A percentile compares a stretch with the other conserved stretches of the same genome.
These are phyloP conservation scores for Globisporangium radiosum DNA, from an alignment of 352 stramenopile species.

Conservation along the genomic window DNA sequence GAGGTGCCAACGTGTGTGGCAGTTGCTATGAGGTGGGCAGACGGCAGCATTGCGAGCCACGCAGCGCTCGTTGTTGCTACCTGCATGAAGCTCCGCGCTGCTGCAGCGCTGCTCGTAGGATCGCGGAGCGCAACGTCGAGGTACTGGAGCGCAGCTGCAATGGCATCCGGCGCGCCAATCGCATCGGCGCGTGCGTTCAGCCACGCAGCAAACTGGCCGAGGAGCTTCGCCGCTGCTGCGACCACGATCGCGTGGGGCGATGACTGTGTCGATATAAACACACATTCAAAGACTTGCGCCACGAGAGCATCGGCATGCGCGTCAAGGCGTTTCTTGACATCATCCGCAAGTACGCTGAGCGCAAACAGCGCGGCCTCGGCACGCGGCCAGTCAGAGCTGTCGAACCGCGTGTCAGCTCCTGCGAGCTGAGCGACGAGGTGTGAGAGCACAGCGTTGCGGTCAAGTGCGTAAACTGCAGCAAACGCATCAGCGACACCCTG, in stretches of 20 bases:
- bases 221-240: slow-evolving; percentile 33
- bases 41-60: slow-evolving; percentile 40
- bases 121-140: slow-evolving; percentile 39
- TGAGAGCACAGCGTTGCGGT: slow-evolving; percentile 41
- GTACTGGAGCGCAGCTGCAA: slow-evolving; percentile 46
- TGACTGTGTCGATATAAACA: slow-evolving; percentile 18
- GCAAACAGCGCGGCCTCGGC: slow-evolving; percentile 56
- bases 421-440: slow-evolving; percentile 31
- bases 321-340: slow-evolving; percentile 44
- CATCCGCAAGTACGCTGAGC: slow-evolving; percentile 45
- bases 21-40: slow-evolving; percentile 32
- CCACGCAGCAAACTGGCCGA: slow-evolving; percentile 56
- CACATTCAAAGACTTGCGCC: slow-evolving; percentile 33
- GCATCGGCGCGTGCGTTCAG: slow-evolving; percentile 35
- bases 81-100: slow-evolving; percentile 73
- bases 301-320: slow-evolving; percentile 28
- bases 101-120: slow-evolving; percentile 29
- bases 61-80: slow-evolving; percentile 38
- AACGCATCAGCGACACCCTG: slow-evolving; percentile 53
- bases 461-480: slow-evolving; percentile 43
- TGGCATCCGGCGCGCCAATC: slow-evolving; percentile 26
- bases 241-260: slow-evolving; percentile 37
- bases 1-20: slow-evolving; percentile 35
- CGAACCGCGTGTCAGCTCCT: background rate
- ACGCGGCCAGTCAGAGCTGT: slow-evolving; percentile 31